Base-by-base conservation (phyloP, 2,329 filamentous ascomycete genomes). In the Pseudogymnoascus sp. region DNA sequence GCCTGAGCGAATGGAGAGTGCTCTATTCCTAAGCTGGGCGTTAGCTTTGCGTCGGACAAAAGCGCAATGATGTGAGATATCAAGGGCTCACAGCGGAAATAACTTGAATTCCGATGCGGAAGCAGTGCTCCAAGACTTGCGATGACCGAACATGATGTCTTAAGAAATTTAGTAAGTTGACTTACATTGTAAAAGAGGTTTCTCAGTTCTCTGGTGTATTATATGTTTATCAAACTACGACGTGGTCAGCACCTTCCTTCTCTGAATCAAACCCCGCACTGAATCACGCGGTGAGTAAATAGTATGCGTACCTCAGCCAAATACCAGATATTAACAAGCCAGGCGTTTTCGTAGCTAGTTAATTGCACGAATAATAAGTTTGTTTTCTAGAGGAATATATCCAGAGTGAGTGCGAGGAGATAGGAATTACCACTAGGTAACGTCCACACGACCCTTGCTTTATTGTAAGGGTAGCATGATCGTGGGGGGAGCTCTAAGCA, bases 1-100 rank as follows among this genome's bases (percentile, higher is more conserved):
- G 74, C 83, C 83, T 65, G 87, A 89, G 70, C 89, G 87, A 72
- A 90, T 84, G 31, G 88, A 91, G 65, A 91, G 82, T 65, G 86
- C 84, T 71, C 89, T 88, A 72, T 89, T 88, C 87, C 87, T 90
- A 42, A n/a, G 19, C 17, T 23, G 11, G 4, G 21, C 44, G 36
- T 63, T 60, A 60, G 57, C 10, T 38, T 35, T 60, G 8, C 10
- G 13, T n/a, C 57, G 15, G 2, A 10, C 9, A 26, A 40, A 40
- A 23, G 57, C 31, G 31, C 13, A 11, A 26, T 31, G 31, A 1
- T 53, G 47, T 53, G 47, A 31, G 44, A 53, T 31, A 53, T 53
- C 47, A 31, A 31, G 23, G 26, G 47, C 47, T 53, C 47, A 53
- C 47, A 53, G n/a, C 23, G 47, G 23, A 31, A 53, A 53, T 15